A percentile compares a stretch with the other conserved stretches of the same genome.
Evolutionary conservation across 2,329 filamentous ascomycete genomes (phyloP).

Genomic region (Clonostachys rhizophaga): DNA sequence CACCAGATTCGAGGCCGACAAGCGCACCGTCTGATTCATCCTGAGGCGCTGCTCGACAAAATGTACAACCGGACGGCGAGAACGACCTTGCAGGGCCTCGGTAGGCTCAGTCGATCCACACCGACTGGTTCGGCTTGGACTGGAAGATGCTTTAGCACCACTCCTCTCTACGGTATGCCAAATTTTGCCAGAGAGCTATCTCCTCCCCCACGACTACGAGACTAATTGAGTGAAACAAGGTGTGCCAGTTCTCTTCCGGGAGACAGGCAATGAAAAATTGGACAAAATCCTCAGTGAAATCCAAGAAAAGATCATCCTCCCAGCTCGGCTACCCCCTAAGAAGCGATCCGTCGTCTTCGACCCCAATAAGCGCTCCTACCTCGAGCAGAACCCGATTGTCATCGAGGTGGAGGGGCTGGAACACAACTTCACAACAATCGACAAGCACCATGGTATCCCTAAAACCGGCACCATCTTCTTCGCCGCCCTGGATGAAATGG

Average conservation of each 20-base stretch:
- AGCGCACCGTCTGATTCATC: too few species aligned
- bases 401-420: slow-evolving; percentile 55
- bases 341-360: slow-evolving; percentile 49
- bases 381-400: slow-evolving; percentile 50
- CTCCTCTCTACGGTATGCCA: slow-evolving; percentile 18
- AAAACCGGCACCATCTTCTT: slow-evolving; percentile 30
- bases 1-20: too few species aligned
- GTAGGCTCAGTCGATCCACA: slow-evolving; percentile 3
- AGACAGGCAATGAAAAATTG: slow-evolving; percentile 47
- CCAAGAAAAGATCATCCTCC: slow-evolving; percentile 56
- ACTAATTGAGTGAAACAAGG: slow-evolving; percentile 13
- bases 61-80: slow-evolving; percentile 2
- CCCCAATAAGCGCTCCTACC: slow-evolving; percentile 28
- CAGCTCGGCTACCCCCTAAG: slow-evolving; percentile 47
- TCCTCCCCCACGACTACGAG: slow-evolving; percentile 1
- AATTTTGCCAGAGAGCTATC: not conserved
- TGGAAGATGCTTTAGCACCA: slow-evolving; percentile 18
- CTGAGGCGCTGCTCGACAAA: not conserved
- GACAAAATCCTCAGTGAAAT: slow-evolving; percentile 46
- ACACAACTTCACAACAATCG: slow-evolving; percentile 42
- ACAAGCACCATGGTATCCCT: slow-evolving; percentile 35
- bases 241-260: slow-evolving; percentile 37
- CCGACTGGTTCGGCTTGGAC: slow-evolving; percentile 3
- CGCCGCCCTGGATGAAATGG: slow-evolving; percentile 37
- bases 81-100: slow-evolving; percentile 15